phyloP scores from a whole-genome alignment of 257 asterid species.

The Fraxinus americana region DNA sequence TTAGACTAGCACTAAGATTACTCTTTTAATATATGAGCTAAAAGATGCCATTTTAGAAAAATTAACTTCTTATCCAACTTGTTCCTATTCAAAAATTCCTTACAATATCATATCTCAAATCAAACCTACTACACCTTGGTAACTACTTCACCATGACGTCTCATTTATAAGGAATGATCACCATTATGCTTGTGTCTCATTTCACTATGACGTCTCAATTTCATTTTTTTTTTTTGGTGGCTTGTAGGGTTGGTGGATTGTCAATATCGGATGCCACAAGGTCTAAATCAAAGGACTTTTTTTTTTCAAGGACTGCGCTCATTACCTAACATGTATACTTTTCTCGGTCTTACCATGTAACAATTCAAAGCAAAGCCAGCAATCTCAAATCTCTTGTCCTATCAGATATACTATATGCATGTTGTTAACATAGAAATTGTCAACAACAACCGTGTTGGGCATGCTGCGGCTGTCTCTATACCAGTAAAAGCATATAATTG shows the following conservation, averaged over 20 bases:
- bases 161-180: not conserved
- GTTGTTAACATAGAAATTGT: not conserved
- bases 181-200: not conserved
- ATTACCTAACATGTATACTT: conserved; percentile 15
- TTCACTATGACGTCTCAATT: too few species aligned
- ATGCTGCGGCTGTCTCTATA: not conserved
- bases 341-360: conserved; percentile 10
- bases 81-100: not conserved
- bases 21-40: too few species aligned
- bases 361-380: not conserved
- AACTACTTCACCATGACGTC: not conserved
- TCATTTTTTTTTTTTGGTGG: not conserved
- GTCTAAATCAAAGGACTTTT: conserved; percentile 25
- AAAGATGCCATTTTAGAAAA: too few species aligned
- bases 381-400: not conserved
- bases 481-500: too few species aligned
- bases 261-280: conserved; percentile 29
- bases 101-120: not conserved
- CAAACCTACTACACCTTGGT: not conserved
- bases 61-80: not conserved
- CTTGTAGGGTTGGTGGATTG: not conserved
- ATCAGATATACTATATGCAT: not conserved
- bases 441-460: not conserved
- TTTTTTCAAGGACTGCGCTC: not conserved
- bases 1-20: too few species aligned